Evolutionary conservation across 306 rosid species (phyloP), one percentile per base, ranked within the genome.

Genomic region (Luffa aegyptiaca): DNA sequence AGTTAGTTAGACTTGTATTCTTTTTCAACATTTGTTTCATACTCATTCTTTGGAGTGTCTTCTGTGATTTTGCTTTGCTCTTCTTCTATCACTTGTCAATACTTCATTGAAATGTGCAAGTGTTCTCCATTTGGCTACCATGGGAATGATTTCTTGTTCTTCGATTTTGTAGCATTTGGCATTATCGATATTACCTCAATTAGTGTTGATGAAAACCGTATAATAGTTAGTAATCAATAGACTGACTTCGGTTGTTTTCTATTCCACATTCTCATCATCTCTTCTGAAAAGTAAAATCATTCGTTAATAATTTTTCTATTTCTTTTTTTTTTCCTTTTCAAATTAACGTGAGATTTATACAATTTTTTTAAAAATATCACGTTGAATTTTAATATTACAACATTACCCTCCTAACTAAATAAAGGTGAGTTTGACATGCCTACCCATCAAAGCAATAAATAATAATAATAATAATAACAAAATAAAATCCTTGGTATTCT

Each of bases 21-120:
- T 73, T 49, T 51, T 16, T 35, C 21, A 35, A 17, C 49, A 75
- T 75, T 75, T 51, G 33, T 51, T 51, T 51, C 8, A 48, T 16
- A 74, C 42, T 53, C 16, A 52, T 75, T 75, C 79, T 75, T 75
- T 75, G 79, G 33, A 73, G 41, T 33, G 13, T 21, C 26, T 73
- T 16, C 31, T 26, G 31, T 75, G 49, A 9, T 75, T 65, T 65
- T 74, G 78, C 31, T 31, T 17, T 7, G 49, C 9, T 26, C 13
- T 72, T 31, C 9, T 17, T 41, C 26, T n/a, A 2, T 42, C 14
- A 8, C 11, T 42, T 8, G 49, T 39, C 44, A 21, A 37, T 75
- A 75, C 64, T 52, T 52, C 62, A 52, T 33, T 52, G 48, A 75
- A 17, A 46, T 31, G 14, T 71, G n/a, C 39, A n/a, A 49, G 61